A percentile compares a stretch with the other conserved stretches of the same genome.
phyloP scores from a whole-genome alignment of 2,329 filamentous ascomycete genomes.

The Ascocoryne sarcoides region DNA sequence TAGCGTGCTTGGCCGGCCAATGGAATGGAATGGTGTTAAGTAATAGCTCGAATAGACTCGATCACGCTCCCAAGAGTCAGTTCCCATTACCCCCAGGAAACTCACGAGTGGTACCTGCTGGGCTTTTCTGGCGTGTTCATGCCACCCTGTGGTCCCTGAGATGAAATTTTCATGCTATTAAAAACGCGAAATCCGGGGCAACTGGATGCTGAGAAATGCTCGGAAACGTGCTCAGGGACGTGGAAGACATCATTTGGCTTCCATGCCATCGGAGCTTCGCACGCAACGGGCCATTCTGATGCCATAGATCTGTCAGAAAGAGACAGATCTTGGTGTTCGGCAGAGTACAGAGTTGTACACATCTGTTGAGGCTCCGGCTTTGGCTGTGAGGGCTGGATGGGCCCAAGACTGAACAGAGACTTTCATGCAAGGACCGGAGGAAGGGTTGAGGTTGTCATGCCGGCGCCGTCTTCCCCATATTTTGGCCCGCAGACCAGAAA shows the following conservation, averaged over 20 bases:
- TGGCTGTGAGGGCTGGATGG: no score
- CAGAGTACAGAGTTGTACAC: no score
- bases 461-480: no score
- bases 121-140: slow-evolving; percentile 8
- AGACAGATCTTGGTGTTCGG: no score
- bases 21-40: slow-evolving; percentile 7
- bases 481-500: no score
- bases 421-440: no score
- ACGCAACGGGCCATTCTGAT: no score
- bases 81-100: slow-evolving; percentile 18
- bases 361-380: no score
- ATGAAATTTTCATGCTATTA: slow-evolving; percentile 5
- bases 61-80: background rate
- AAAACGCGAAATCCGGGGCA: background rate
- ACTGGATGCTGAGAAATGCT: background rate
- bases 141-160: slow-evolving; percentile 1
- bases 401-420: no score
- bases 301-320: no score
- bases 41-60: background rate
- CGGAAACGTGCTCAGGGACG: slow-evolving; percentile 2
- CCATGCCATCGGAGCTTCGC: no score
- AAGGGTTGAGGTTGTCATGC: no score
- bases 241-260: background rate
- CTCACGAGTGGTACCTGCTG: slow-evolving; percentile 4
- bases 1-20: slow-evolving; percentile 7